phyloP scores from a whole-genome alignment of 495 filamentous ascomycete genomes.

The Neurospora tetrasperma region DNA sequence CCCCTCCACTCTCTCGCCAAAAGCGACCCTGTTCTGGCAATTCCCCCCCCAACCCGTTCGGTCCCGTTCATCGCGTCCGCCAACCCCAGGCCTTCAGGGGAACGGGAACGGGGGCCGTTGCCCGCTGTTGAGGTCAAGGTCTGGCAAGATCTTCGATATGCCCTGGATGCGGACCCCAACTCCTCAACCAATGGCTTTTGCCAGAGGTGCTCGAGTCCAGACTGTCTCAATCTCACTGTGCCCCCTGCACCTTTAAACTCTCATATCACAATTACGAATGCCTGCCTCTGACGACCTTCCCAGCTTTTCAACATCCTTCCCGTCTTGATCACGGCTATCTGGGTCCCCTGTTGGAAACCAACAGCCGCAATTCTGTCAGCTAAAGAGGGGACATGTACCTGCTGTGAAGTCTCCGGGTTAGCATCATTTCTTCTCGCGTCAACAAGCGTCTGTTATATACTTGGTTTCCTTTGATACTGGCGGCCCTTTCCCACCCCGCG shows the following conservation, averaged over 20 bases:
- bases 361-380: neutral
- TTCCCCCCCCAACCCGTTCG: neutral
- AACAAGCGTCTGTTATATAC: neutral
- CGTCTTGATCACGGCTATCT: neutral
- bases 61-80: neutral
- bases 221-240: slow-evolving; percentile 5
- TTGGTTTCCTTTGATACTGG: neutral
- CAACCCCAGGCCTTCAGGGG: neutral
- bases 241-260: slow-evolving; percentile 3
- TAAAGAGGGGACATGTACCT: neutral
- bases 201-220: neutral
- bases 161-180: neutral
- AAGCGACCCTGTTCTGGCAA: neutral
- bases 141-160: neutral
- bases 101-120: neutral
- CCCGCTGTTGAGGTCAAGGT: neutral
- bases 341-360: neutral
- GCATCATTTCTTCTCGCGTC: slow-evolving; percentile 2
- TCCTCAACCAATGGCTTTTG: neutral
- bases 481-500: neutral
- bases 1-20: neutral
- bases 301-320: slow-evolving; percentile 10
- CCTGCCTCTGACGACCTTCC: slow-evolving; percentile 3
- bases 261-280: neutral
- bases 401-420: neutral